Evolutionary conservation across 2,329 filamentous ascomycete species (phyloP), one percentile per base, ranked within the genome.

Genomic region (Pleurostoma richardsiae): DNA sequence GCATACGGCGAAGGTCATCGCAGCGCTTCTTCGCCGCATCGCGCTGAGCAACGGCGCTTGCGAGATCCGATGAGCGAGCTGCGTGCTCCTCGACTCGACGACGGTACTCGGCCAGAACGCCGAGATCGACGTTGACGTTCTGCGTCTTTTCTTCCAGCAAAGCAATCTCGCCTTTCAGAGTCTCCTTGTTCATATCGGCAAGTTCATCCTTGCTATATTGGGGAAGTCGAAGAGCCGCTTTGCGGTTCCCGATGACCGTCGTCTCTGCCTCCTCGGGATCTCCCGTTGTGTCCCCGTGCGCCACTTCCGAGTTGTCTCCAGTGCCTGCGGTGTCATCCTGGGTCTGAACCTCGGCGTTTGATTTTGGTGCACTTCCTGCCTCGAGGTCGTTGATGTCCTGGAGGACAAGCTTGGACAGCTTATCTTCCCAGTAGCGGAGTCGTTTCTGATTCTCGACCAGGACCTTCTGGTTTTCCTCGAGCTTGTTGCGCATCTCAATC

Each of bases 401-500:
- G 36, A 97, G 72, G 3, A 77, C 70, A 29, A 99, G 79, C 71
- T 96, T 97, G 44, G 78, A 76, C 6, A 95, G 74, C 71, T 97
- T 96, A 50, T 96, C 89, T 46, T 90, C 75, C 90, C 91, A 97
- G 70, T 96, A 89, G 36, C 77, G 79, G 39, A 88, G 77, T 49
- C 88, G 83, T 67, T 88, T 91, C 64, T 95, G 84, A 66, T 95
- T 96, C 60, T 97, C 92, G 0, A 72, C 68, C 10, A 97, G 77
- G 7, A 85, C 81, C 69, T 99, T 99, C 55, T 96, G 88, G 64
- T 92, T 94, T 62, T 97, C 92, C 61, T 97, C 94, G 2, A 99
- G 83, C 70, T 95, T 95, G 69, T 97, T 97, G 52, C 88, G 87
- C 90, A 97, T 96, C 67, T 99, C 94, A 51, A 99, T 96, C 66